phyloP scores from a whole-genome alignment of 2,329 filamentous ascomycete species.

The Alternaria rosae region DNA sequence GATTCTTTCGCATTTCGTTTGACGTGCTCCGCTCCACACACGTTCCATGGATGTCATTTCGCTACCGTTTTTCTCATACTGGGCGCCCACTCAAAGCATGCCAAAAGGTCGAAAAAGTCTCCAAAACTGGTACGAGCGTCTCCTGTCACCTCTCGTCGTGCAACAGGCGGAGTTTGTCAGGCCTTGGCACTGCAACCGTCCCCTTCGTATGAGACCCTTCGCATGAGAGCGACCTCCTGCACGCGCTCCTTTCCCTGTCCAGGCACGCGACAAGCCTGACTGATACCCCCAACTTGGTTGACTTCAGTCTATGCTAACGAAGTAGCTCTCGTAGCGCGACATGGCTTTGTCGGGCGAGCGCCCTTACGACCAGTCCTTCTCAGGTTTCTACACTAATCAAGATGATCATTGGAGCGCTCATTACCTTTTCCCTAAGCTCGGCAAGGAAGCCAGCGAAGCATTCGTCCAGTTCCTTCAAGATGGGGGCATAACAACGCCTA shows the following conservation, averaged over 20 bases:
- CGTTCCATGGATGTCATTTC: neutral
- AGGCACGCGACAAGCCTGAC: neutral
- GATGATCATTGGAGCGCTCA: neutral
- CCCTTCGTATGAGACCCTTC: neutral
- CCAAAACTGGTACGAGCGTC: neutral
- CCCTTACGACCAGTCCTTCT: neutral
- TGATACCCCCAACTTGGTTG: neutral
- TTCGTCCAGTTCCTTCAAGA: conserved; percentile 5
- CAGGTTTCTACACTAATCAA: neutral
- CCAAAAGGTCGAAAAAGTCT: neutral
- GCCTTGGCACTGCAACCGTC: neutral
- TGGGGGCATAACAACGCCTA: neutral
- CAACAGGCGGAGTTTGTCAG: neutral
- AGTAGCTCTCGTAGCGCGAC: neutral
- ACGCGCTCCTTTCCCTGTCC: neutral
- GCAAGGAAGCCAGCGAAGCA: conserved; percentile 4
- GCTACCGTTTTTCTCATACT: neutral
- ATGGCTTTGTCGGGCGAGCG: neutral
- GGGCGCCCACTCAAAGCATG: neutral
- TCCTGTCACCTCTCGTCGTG: neutral
- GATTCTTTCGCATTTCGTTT: neutral
- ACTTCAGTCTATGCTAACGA: neutral
- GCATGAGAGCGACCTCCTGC: neutral
- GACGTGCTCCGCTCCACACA: neutral
- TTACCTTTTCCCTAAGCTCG: conserved; percentile 4